Evolutionary conservation across 345 rosid genomes (phyloP).

Genomic region (Laguncularia racemosa): DNA sequence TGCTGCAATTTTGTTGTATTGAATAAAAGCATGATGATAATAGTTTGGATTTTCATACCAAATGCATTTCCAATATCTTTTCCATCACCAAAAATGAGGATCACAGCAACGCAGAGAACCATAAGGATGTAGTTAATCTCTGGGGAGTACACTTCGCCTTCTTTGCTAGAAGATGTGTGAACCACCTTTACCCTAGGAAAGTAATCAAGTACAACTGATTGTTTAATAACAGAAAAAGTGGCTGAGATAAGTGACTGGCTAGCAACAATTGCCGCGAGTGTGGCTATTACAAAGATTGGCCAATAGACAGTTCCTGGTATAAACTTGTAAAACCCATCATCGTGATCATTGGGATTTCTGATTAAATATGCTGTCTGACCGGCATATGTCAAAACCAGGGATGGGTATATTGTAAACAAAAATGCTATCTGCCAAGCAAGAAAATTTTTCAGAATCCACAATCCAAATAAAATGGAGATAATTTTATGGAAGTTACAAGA

Average conservation of each 20-base stretch:
- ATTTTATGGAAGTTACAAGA: not conserved
- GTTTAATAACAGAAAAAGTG: conserved; percentile 82
- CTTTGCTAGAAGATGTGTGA: conserved; percentile 67
- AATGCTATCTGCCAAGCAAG: conserved; percentile 53
- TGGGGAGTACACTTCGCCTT: conserved; percentile 86
- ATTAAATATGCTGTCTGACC: conserved; percentile 89
- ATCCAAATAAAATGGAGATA: not conserved
- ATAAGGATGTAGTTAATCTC: conserved; percentile 82
- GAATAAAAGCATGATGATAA: not conserved
- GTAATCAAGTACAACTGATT: conserved; percentile 78
- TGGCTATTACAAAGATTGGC: conserved; percentile 74
- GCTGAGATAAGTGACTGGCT: conserved; percentile 93
- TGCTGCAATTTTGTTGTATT: not conserved
- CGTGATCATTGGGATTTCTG: conserved; percentile 46
- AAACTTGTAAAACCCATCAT: conserved; percentile 79
- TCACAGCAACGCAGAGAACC: conserved; percentile 78
- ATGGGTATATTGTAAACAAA: conserved; percentile 66
- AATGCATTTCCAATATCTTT: conserved; percentile 82
- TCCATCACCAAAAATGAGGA: conserved; percentile 73
- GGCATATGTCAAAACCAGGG: conserved; percentile 74
- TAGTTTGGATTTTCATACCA: conserved; percentile 25
- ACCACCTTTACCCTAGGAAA: conserved; percentile 88
- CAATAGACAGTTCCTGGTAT: conserved; percentile 64
- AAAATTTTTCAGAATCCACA: conserved; percentile 6
- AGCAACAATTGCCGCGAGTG: conserved; percentile 70